phyloP scores from a whole-genome alignment of 2,329 filamentous ascomycete genomes.

The Paecilomyces niveus region DNA sequence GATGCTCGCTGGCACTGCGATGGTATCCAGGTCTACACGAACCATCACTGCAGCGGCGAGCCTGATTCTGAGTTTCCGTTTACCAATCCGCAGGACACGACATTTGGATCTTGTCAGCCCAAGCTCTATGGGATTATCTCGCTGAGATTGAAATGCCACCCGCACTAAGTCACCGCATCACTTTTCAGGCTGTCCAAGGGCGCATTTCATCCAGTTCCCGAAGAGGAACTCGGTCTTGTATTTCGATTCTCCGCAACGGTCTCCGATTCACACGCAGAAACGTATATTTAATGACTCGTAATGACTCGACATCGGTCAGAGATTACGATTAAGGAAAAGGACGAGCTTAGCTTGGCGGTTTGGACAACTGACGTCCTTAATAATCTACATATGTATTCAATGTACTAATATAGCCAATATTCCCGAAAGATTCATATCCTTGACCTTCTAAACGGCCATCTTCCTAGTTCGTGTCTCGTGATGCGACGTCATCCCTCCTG shows the following conservation, averaged over 20 bases:
- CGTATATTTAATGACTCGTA: background rate
- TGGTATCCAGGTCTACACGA: constrained; percentile 8
- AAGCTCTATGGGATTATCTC: background rate
- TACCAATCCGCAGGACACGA: background rate
- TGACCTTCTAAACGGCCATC: background rate
- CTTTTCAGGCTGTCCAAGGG: background rate
- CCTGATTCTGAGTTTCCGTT: constrained; percentile 8
- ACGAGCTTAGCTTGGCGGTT: background rate
- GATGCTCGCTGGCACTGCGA: constrained; percentile 6
- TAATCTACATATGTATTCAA: background rate
- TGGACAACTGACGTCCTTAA: background rate
- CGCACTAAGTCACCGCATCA: background rate
- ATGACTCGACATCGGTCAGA: background rate
- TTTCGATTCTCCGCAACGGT: background rate
- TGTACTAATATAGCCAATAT: too few relatives aligned
- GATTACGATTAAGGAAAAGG: background rate
- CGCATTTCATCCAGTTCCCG: background rate
- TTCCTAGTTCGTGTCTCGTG: background rate
- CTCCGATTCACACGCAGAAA: background rate
- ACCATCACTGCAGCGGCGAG: constrained; percentile 8
- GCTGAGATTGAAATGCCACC: background rate
- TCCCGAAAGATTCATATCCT: too few relatives aligned
- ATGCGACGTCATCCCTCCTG: background rate
- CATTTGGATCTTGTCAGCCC: background rate
- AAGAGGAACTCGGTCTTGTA: background rate